These are phyloP conservation scores for Chenopodium suecicum DNA, from an alignment of 148 eudicot genomes.

Conservation along the genomic window DNA sequence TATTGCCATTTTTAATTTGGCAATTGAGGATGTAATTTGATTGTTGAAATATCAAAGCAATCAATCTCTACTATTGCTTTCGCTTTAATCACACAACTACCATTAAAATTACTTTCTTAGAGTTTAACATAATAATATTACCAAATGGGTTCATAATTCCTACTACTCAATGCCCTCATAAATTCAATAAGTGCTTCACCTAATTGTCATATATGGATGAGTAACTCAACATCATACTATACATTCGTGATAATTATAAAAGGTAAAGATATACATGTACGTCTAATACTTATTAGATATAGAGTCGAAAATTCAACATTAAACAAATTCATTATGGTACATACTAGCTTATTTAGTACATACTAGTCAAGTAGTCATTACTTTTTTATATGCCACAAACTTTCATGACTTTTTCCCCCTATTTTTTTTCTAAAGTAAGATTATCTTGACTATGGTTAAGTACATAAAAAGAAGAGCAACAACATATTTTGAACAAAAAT, in stretches of 20 bases:
- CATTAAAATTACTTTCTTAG: neutral
- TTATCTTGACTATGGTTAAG: too few species aligned
- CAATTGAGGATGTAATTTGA: too few species aligned
- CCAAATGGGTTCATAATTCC: neutral
- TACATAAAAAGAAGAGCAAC: slow-evolving; percentile 26
- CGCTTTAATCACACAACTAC: neutral
- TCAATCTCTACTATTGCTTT: neutral
- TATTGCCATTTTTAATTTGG: too few species aligned
- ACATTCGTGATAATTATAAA: neutral
- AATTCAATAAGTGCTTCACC: neutral
- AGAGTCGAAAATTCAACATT: too few species aligned
- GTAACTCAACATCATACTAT: neutral
- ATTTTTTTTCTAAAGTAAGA: too few species aligned
- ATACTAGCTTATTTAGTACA: too few species aligned
- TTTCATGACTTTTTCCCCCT: too few species aligned
- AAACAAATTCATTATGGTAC: too few species aligned
- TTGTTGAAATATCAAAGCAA: neutral
- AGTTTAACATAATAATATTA: neutral
- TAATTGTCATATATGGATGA: neutral
- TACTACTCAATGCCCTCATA: slow-evolving; percentile 2
- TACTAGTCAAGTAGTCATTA: too few species aligned
- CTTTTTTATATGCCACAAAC: too few species aligned
- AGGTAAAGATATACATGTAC: too few species aligned
- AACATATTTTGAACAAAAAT: neutral
- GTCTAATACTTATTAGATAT: too few species aligned